A percentile compares a stretch with the other conserved stretches of the same genome.
These are phyloP conservation scores for Ophiostoma tasmaniense DNA, from an alignment of 2,329 filamentous ascomycete genomes.

Conservation along the genomic window DNA sequence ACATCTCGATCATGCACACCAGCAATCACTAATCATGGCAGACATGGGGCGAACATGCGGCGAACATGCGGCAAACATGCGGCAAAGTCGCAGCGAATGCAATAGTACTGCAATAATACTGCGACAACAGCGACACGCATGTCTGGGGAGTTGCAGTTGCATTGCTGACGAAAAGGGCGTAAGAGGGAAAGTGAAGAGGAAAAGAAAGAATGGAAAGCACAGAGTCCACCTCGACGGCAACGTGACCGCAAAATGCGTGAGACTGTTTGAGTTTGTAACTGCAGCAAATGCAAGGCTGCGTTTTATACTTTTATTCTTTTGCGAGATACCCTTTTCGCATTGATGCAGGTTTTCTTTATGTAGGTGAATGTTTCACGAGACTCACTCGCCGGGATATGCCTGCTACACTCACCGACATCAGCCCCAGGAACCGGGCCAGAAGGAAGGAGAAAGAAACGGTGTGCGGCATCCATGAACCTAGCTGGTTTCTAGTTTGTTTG, in stretches of 20 bases:
- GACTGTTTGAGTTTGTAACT: background rate
- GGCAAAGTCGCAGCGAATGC: background rate
- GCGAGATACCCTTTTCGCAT: background rate
- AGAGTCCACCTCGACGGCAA: background rate
- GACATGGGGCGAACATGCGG: background rate
- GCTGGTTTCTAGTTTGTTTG: background rate
- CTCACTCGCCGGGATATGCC: background rate
- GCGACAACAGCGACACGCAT: background rate
- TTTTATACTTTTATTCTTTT: background rate
- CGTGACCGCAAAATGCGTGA: background rate
- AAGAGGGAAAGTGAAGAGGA: no score
- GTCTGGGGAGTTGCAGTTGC: constrained; percentile 1
- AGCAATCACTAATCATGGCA: background rate
- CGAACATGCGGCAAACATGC: background rate
- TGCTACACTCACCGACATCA: background rate
- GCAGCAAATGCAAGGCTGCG: background rate
- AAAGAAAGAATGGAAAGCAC: background rate
- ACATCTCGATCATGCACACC: background rate
- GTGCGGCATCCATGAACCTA: background rate
- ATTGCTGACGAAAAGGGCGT: background rate
- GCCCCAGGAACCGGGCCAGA: background rate
- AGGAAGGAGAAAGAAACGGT: background rate
- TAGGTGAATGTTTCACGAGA: background rate
- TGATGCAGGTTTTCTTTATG: background rate
- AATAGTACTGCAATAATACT: background rate